Evolutionary conservation across 78 protist species (phyloP), one percentile per base, ranked within the genome.

Genomic region (Emiliania huxleyi): DNA sequence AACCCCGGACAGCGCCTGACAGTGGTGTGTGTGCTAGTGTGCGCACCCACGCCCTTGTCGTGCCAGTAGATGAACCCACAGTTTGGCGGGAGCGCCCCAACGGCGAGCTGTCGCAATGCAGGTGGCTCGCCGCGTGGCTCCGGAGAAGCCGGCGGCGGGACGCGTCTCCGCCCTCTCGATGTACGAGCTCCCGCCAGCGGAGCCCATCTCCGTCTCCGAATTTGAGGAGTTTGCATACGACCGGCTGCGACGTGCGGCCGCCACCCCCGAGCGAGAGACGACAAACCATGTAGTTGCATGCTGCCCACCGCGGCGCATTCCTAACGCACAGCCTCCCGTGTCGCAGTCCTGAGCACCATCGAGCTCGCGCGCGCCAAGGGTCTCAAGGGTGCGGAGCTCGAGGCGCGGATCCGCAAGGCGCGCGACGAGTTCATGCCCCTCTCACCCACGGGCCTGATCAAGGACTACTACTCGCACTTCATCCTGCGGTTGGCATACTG

Each of bases 401-500:
- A 26, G 26, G 0, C 0, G 23, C 25, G 1, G 21, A 81, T 81
- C 38, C 48, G 23, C 4, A 44, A 23, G 40, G 88, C 88, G 88
- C 88, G 26, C 56, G 40, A 23, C n/a, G 56, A 45, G 21, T 29
- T 44, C 62, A 81, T 44, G 88, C 49, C 49, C 12, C 1, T 22
- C 88, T 1, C 62, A 23, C 37, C 37, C 22, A 45, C 1, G 11
- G 90, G 38, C 23, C 19, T 33, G n/a, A 11, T 0, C 12, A 46
- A 48, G 40, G 90, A 85, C 90, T 2, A 35, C 40, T 44, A n/a
- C 71, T 46, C 90, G n/a, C 90, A 85, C 90, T 85, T 85, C 69
- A 48, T 85, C 23, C 69, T 85, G 29, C 90, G 90, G 19, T 46
- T 85, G 5, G 90, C 90, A 2, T 85, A 45, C 90, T 85, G 90